A percentile compares a stretch with the other conserved stretches of the same genome.
Evolutionary conservation across 768 basidiomycete genomes (phyloP).

Genomic region (Termitomyces sp.): DNA sequence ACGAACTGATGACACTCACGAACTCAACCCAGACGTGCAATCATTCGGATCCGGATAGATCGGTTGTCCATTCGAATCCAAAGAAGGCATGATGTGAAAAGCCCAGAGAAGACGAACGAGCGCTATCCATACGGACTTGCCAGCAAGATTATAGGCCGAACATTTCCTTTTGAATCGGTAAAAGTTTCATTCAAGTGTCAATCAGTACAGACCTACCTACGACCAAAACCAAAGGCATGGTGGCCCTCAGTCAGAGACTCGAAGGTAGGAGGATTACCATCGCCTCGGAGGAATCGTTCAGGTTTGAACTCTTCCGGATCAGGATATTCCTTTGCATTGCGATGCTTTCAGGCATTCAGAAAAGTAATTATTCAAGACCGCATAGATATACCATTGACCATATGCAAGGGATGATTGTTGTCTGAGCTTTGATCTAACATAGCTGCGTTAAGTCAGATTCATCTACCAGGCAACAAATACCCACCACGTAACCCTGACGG

Average conservation of each 20-base stretch:
- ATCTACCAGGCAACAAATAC: neutral
- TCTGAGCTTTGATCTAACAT: neutral
- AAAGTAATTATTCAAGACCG: neutral
- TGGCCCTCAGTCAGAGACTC: no score
- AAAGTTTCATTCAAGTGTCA: neutral
- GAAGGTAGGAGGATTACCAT: neutral
- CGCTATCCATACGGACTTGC: neutral
- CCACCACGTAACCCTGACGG: neutral
- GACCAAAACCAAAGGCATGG: no score
- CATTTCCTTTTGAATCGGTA: no score
- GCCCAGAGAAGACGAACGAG: no score
- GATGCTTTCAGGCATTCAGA: neutral
- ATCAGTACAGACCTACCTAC: neutral
- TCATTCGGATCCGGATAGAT: neutral
- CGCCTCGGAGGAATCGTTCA: neutral
- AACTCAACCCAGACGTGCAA: slow-evolving; percentile 3
- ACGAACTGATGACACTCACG: neutral
- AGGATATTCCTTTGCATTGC: neutral
- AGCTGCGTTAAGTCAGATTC: neutral
- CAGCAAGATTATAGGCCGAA: no score
- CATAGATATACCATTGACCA: neutral
- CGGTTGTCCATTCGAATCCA: neutral
- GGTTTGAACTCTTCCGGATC: neutral
- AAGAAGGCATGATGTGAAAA: no score
- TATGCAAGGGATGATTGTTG: neutral